Conservation (phyloP, 1,284 basidiomycete genomes). For the Takashimella koratensis region DNA sequence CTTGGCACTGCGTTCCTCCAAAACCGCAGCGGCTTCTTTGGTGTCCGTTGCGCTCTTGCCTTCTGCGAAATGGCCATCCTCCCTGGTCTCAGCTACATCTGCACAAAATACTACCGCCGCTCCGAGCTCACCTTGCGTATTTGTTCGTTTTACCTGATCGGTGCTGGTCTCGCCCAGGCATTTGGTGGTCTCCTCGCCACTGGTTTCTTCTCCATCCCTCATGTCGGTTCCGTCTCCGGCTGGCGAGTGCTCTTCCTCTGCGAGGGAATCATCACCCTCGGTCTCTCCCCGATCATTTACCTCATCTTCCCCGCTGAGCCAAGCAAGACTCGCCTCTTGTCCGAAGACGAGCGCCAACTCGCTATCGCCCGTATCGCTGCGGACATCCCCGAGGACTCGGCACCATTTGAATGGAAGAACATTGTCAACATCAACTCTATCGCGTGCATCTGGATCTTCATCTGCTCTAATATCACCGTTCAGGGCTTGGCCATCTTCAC, state of each 20-base stretch:
- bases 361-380: constrained; percentile 24
- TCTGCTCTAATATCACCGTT: constrained; percentile 48
- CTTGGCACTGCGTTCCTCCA: constrained; percentile 27
- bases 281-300: constrained; percentile 18
- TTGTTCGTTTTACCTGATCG: constrained; percentile 12
- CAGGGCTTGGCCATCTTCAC: constrained; percentile 43
- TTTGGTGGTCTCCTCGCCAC: constrained; percentile 22
- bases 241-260: constrained; percentile 26
- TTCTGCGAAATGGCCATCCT: constrained; percentile 33
- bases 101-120: constrained; percentile 22
- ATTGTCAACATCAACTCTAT: constrained; percentile 27
- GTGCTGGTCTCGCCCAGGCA: constrained; percentile 9
- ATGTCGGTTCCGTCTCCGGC: constrained; percentile 18
- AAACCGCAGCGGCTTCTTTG: constrained; percentile 13
- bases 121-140: constrained; percentile 15
- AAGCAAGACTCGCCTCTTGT: constrained; percentile 21
- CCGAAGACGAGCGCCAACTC: constrained; percentile 19
- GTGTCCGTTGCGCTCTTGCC: constrained; percentile 33
- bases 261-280: constrained; percentile 38
- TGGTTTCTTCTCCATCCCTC: constrained; percentile 13
- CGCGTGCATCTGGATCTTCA: constrained; percentile 36
- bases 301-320: constrained; percentile 29
- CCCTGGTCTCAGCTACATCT: constrained; percentile 33
- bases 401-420: constrained; percentile 10
- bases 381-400: constrained; percentile 14